Evolutionary conservation across 139 green algal genomes (phyloP).

Genomic region (Chlamydomonas asymmetrica): DNA sequence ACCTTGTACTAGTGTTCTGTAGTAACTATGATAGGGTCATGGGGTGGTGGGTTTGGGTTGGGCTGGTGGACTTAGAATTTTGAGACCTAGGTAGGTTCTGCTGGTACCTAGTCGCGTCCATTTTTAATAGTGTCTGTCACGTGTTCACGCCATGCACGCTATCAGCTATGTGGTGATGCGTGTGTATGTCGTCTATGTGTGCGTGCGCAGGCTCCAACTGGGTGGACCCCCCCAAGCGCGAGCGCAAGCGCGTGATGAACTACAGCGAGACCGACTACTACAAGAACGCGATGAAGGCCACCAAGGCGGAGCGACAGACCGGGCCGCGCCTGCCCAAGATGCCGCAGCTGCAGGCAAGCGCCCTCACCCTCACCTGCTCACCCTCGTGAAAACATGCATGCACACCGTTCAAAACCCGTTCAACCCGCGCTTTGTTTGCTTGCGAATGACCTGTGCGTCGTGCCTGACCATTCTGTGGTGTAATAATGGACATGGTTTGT

Average conservation of each 20-base stretch:
- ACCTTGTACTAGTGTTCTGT: too few relatives aligned
- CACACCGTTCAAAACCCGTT: too few relatives aligned
- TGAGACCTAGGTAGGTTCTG: too few relatives aligned
- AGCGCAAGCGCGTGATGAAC: constrained; percentile 90
- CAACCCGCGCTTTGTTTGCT: too few relatives aligned
- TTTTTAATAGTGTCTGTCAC: too few relatives aligned
- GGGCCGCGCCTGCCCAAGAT: constrained; percentile 87
- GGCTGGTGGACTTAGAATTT: background rate
- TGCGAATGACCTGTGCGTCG: too few relatives aligned
- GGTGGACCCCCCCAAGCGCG: constrained; percentile 94
- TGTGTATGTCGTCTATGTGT: background rate
- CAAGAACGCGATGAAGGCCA: constrained; percentile 47
- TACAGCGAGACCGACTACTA: constrained; percentile 73
- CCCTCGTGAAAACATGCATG: too few relatives aligned
- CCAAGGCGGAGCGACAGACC: constrained; percentile 32
- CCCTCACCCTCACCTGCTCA: too few relatives aligned
- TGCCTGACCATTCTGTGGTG: too few relatives aligned
- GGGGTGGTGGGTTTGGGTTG: background rate
- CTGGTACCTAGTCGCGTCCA: too few relatives aligned
- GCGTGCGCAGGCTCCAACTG: constrained; percentile 70
- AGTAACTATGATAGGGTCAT: too few relatives aligned
- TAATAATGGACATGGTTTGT: too few relatives aligned
- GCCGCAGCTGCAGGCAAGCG: constrained; percentile 85
- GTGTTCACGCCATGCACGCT: background rate
- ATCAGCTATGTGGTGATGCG: background rate